A percentile compares a stretch with the other conserved stretches of the same genome.
Conservation (phyloP, 75 land plant species). For the Pinus albicaulis region DNA sequence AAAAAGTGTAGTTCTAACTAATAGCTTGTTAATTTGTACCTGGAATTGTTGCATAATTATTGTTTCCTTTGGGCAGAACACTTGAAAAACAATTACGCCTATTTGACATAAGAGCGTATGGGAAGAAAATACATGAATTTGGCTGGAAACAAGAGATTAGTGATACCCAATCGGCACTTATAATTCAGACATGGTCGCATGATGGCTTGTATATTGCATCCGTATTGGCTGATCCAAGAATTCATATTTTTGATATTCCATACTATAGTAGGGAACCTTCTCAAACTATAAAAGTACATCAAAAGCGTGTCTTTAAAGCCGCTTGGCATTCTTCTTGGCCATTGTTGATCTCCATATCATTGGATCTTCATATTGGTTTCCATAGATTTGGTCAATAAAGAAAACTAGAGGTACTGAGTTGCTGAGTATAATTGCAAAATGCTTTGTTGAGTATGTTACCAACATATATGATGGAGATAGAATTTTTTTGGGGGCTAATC, state of each 20-base stretch:
- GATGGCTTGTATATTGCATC: constrained; percentile 42
- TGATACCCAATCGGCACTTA: constrained; percentile 47
- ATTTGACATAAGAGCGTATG: constrained; percentile 27
- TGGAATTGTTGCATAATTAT: background rate
- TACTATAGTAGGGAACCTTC: constrained; percentile 31
- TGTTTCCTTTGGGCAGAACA: constrained; percentile 24
- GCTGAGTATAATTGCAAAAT: background rate
- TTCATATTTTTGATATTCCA: constrained; percentile 47
- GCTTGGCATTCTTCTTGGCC: constrained; percentile 43
- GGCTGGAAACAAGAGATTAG: constrained; percentile 46
- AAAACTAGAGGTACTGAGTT: background rate
- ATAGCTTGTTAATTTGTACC: background rate
- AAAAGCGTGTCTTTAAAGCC: constrained; percentile 46
- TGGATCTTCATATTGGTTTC: constrained; percentile 38
- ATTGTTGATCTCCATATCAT: constrained; percentile 37
- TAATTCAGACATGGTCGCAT: constrained; percentile 45
- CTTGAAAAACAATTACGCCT: constrained; percentile 33
- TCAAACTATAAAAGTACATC: constrained; percentile 36
- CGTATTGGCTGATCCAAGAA: constrained; percentile 42
- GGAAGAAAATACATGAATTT: constrained; percentile 33
- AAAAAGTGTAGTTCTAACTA: background rate
- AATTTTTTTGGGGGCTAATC: too few relatives aligned
- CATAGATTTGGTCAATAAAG: constrained; percentile 20
- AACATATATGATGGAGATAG: background rate
- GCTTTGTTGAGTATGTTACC: background rate